Percentiles rank a stretch among this genome's conserved stretches.
Evolutionary conservation across 2,329 filamentous ascomycete species (phyloP).

Genomic region (Colletotrichum sp.): DNA sequence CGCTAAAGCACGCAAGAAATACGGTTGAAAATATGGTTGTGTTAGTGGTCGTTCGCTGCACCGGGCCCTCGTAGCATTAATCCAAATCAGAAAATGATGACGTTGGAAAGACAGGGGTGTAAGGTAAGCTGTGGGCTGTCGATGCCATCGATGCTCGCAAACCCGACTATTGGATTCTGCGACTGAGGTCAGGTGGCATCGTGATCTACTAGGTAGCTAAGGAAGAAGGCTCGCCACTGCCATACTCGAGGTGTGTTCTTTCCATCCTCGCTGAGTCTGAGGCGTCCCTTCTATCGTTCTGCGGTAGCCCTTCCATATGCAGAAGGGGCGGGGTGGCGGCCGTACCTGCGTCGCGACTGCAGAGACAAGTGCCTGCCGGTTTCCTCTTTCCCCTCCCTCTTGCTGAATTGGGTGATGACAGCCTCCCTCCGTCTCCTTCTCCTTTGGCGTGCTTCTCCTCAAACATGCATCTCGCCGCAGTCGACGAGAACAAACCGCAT

Average conservation of each 20-base stretch:
- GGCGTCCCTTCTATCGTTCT: background rate
- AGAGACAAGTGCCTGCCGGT: background rate
- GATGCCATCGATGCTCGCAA: background rate
- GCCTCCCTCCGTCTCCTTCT: background rate
- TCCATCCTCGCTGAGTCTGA: background rate
- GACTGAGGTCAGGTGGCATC: background rate
- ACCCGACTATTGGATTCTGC: background rate
- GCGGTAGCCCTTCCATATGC: background rate
- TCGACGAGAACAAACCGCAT: background rate
- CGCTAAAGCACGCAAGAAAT: background rate
- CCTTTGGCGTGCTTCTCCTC: background rate
- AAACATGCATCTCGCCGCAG: background rate
- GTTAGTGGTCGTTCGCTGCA: background rate
- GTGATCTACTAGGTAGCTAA: background rate
- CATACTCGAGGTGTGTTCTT: background rate
- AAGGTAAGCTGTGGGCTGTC: background rate
- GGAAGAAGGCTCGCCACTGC: background rate
- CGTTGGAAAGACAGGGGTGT: background rate
- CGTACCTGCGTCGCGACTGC: background rate
- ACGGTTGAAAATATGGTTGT: background rate
- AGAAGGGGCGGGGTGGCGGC: background rate
- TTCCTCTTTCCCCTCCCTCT: background rate
- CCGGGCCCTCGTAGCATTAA: background rate
- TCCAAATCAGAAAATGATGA: background rate
- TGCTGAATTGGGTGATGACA: background rate